Evolutionary conservation across 1,284 basidiomycete species (phyloP).

Genomic region (Anthracocystis setariae): DNA sequence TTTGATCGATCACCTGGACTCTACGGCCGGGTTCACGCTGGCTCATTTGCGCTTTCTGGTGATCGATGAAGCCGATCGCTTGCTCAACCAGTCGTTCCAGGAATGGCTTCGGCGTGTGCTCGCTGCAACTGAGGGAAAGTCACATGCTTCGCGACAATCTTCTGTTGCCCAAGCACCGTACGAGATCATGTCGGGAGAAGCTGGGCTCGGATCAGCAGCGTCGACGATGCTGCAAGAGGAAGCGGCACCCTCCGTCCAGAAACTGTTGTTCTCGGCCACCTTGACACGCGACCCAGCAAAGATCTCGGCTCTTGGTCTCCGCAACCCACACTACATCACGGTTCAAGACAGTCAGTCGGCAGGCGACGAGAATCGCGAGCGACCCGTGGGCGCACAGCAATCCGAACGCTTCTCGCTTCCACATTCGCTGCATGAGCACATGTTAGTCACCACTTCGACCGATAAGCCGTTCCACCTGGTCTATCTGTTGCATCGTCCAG

Average conservation of each 20-base stretch:
- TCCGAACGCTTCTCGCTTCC: constrained; percentile 59
- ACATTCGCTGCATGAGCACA: constrained; percentile 70
- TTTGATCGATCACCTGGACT: constrained; percentile 89
- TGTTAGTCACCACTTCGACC: constrained; percentile 81
- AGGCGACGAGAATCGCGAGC: constrained; percentile 40
- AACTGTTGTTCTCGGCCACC: constrained; percentile 95
- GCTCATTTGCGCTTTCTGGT: constrained; percentile 95
- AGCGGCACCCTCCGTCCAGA: constrained; percentile 75
- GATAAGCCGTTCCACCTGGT: constrained; percentile 91
- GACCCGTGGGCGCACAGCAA: constrained; percentile 33
- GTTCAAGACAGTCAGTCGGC: constrained; percentile 72
- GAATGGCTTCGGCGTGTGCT: constrained; percentile 75
- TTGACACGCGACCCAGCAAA: constrained; percentile 92
- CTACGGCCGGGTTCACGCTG: constrained; percentile 85
- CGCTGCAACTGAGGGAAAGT: constrained; percentile 38
- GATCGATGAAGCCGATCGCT: constrained; percentile 95
- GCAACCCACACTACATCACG: constrained; percentile 86
- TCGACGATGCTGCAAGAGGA: constrained; percentile 34
- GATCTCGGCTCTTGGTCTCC: constrained; percentile 82
- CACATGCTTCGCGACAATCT: not conserved
- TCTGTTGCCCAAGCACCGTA: constrained; percentile 22
- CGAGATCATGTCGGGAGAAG: constrained; percentile 13
- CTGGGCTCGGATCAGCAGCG: constrained; percentile 21
- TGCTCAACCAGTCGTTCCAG: constrained; percentile 94
- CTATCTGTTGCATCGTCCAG: constrained; percentile 77